Evolutionary conservation across 495 filamentous ascomycete genomes (phyloP), one percentile per base, ranked within the genome.

Genomic region (Hypoxylon lienhwacheense): DNA sequence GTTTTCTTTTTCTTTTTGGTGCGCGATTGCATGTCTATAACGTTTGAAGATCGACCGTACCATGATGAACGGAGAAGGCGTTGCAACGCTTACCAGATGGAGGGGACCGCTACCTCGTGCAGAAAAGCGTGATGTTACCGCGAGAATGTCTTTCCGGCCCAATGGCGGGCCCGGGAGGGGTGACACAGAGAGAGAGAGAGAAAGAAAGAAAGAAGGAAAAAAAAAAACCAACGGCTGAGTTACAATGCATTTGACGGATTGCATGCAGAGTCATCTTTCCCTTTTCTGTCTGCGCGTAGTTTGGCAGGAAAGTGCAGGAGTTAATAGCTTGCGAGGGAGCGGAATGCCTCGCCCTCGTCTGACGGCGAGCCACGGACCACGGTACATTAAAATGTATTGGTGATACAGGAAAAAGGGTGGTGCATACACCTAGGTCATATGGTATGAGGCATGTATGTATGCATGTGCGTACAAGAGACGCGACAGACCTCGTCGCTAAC

Each of bases 191-290:
- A n/a, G n/a, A n/a, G n/a, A n/a, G n/a, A n/a, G n/a, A n/a, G n/a
- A n/a, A n/a, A n/a, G n/a, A n/a, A n/a, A n/a, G n/a, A n/a, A n/a
- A n/a, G n/a, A n/a, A n/a, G n/a, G n/a, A n/a, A n/a, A n/a, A n/a
- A n/a, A n/a, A n/a, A n/a, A 53, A 42, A 36, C 32, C 55, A 11
- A 36, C 41, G 41, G 19, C 40, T n/a, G 52, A 37, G 58, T 61
- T 61, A 26, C 58, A 61, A 53, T 61, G 58, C 58, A 61, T 61
- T 32, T 31, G 47, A 37, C 29, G 32, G 52, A 55, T 61, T 16
- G 37, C 28, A 52, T 61, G 47, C 51, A 48, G 39, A 43, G 34
- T 34, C 48, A 40, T 52, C 29, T n/a, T n/a, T n/a, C n/a, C n/a
- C n/a, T n/a, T n/a, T n/a, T n/a, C n/a, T n/a, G 40, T 42, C 29